Conservation (phyloP, 371 early-diverging fungal species). For the Mucor racemosus region DNA sequence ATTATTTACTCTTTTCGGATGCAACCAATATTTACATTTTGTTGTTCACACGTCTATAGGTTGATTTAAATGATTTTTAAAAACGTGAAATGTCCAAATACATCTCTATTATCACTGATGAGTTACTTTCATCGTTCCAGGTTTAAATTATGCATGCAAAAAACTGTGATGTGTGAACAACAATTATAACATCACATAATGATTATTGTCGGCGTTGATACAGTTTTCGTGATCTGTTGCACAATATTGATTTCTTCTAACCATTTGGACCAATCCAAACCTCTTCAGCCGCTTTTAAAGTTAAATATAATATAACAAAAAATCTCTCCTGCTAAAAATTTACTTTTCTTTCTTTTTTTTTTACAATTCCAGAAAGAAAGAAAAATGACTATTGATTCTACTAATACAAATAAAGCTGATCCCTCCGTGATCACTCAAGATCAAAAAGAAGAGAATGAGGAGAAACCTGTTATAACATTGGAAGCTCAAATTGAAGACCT, state of each 20-base stretch:
- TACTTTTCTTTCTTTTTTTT: neutral
- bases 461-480: too few species aligned
- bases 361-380: neutral
- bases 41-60: neutral
- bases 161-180: neutral
- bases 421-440: neutral
- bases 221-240: conserved; percentile 15
- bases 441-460: neutral
- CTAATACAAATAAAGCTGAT: neutral
- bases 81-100: neutral
- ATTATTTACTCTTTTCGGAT: conserved; percentile 1
- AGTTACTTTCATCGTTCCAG: too few species aligned
- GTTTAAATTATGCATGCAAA: too few species aligned
- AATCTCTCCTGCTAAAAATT: neutral
- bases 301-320: conserved; percentile 6
- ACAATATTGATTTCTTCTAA: conserved; percentile 18
- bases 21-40: neutral
- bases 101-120: neutral
- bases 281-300: conserved; percentile 11
- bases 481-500: conserved; percentile 10
- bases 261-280: conserved; percentile 17
- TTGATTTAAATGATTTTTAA: neutral
- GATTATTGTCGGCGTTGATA: conserved; percentile 3
- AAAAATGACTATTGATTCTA: neutral
- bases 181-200: neutral